These are phyloP conservation scores for Cardamine resedifolia DNA, from an alignment of 345 rosid species.

Conservation along the genomic window DNA sequence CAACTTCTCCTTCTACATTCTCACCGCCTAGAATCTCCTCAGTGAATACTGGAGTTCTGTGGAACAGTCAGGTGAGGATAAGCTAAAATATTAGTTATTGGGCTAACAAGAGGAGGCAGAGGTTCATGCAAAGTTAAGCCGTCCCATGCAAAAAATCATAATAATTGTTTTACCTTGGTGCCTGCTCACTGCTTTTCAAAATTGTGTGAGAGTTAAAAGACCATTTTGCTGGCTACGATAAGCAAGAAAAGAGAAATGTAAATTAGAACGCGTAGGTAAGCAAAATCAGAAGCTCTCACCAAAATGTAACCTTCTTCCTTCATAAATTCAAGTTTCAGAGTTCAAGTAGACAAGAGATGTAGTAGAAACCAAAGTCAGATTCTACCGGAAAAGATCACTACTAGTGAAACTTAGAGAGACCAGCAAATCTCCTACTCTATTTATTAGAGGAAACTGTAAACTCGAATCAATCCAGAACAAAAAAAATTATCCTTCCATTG, in stretches of 20 bases:
- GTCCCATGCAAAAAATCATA: background rate
- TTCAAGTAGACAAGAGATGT: conserved; percentile 6
- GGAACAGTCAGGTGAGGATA: background rate
- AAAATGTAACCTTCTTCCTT: background rate
- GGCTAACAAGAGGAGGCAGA: background rate
- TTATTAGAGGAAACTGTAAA: no score
- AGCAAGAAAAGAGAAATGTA: background rate
- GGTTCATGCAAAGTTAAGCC: background rate
- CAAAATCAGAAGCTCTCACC: background rate
- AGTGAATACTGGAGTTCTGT: conserved; percentile 71
- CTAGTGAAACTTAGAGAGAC: background rate
- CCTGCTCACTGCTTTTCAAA: conserved; percentile 80
- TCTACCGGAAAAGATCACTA: background rate
- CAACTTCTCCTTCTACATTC: conserved; percentile 62
- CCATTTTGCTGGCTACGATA: conserved; percentile 86
- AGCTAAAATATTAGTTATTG: background rate
- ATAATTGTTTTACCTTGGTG: conserved; percentile 61
- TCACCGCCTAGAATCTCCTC: conserved; percentile 64
- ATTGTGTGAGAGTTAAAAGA: conserved; percentile 78
- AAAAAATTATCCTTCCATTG: no score
- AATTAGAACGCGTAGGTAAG: background rate
- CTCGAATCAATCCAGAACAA: no score
- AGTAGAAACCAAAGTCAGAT: background rate
- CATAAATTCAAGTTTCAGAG: conserved; percentile 6
- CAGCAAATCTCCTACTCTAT: background rate